Evolutionary conservation across 352 stramenopile genomes (phyloP), one percentile per base, ranked within the genome.

Genomic region (Pythium myriotylum): DNA sequence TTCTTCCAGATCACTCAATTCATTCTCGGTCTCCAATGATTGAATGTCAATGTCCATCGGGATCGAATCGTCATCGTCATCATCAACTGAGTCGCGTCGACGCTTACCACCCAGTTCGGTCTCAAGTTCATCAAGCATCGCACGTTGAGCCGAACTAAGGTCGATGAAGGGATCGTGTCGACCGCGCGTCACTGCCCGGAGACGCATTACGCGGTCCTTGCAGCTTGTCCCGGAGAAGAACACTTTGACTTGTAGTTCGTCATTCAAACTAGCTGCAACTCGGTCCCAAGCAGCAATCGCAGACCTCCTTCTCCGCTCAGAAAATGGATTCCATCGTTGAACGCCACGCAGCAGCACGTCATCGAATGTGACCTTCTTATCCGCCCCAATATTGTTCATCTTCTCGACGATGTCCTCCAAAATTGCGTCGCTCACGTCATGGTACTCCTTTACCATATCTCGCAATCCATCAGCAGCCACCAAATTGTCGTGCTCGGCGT

Each of bases 201-300:
- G 42, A 35, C 54, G 40, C 19, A 29, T 2, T 7, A 61, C 19
- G 29, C 41, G 54, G 16, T 61, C 29, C 19, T 61, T 61, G 41
- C 54, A 61, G n/a, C 40, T 53, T 17, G 41, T n/a, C 0, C 54
- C 54, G 7, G 54, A 61, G 40, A 43, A 52, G 22, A 61, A 61
- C 12, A 61, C 54, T 24, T 33, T 24, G 2, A 52, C 26, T 35
- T 42, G 24, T 1, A 61, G 32, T 20, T 29, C 40, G 19, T 41
- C 20, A 26, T 61, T 61, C 8, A 61, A 17, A 7, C 40, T 32
- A 17, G n/a, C 20, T 19, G n/a, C 32, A 17, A 61, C 9, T 26
- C 22, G 26, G 27, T 61, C 54, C 54, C 54, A 61, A 4, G 27
- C 54, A 2, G 26, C 42, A 9, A 23, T 46, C 10, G 22, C 26